phyloP scores from a whole-genome alignment of 148 eudicot species.

The Silene latifolia region DNA sequence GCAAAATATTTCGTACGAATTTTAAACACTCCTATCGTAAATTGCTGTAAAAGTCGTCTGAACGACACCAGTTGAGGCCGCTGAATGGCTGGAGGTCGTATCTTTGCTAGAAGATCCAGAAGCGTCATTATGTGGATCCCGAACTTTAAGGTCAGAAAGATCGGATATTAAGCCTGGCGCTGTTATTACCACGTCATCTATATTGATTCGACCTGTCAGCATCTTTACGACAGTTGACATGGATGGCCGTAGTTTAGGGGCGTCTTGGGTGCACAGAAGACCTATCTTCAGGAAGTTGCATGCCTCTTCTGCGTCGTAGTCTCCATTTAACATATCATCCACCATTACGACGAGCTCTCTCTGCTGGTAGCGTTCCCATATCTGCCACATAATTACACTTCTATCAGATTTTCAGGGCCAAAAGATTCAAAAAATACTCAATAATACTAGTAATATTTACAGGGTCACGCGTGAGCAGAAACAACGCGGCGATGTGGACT shows the following conservation, averaged over 20 bases:
- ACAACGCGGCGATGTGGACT: not conserved
- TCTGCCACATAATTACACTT: slow-evolving; percentile 16
- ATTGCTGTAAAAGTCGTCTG: slow-evolving; percentile 32
- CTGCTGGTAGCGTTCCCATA: slow-evolving; percentile 37
- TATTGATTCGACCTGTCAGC: slow-evolving; percentile 29
- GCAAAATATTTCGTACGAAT: not conserved
- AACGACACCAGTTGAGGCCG: slow-evolving; percentile 27
- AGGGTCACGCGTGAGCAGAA: not conserved
- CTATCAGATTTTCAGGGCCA: not conserved
- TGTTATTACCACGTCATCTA: slow-evolving; percentile 23
- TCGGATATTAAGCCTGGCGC: slow-evolving; percentile 47
- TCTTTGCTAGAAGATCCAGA: slow-evolving; percentile 17
- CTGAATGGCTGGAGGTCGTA: slow-evolving; percentile 27
- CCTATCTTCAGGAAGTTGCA: slow-evolving; percentile 41
- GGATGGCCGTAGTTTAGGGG: slow-evolving; percentile 42
- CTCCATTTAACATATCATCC: slow-evolving; percentile 33
- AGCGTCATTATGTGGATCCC: slow-evolving; percentile 4
- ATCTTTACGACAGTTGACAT: slow-evolving; percentile 51
- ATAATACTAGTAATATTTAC: too few species aligned
- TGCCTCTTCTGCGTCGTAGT: slow-evolving; percentile 40
- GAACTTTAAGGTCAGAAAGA: slow-evolving; percentile 30
- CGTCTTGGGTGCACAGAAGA: slow-evolving; percentile 55
- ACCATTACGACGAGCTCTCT: slow-evolving; percentile 30
- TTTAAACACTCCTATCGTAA: slow-evolving; percentile 28
- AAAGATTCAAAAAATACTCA: too few species aligned